Evolutionary conservation across 148 eudicot genomes (phyloP).

Genomic region (Simmondsia chinensis): DNA sequence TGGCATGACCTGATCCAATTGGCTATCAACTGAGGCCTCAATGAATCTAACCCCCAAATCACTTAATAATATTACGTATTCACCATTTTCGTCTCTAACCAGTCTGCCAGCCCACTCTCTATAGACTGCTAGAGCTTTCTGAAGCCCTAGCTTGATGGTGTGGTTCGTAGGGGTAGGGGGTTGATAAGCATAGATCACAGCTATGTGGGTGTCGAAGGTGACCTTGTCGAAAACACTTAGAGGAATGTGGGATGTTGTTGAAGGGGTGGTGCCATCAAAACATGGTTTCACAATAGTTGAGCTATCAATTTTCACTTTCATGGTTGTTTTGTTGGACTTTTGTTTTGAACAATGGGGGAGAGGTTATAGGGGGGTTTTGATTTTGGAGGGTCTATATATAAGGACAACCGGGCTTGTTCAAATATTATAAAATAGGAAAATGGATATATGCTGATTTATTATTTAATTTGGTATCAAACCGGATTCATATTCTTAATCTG

Average conservation of each 20-base stretch:
- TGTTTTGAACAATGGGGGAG: too few species aligned
- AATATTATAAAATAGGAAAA: too few species aligned
- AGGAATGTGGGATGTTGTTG: conserved; percentile 15
- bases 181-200: conserved; percentile 29
- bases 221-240: conserved; percentile 35
- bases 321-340: neutral
- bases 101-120: conserved; percentile 30
- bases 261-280: conserved; percentile 15
- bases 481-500: too few species aligned
- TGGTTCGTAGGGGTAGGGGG: conserved; percentile 30
- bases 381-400: too few species aligned
- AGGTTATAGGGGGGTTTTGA: too few species aligned
- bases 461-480: too few species aligned
- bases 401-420: too few species aligned
- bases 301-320: conserved; percentile 27
- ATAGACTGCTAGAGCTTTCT: conserved; percentile 22
- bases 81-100: conserved; percentile 9
- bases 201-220: conserved; percentile 22
- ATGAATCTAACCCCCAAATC: conserved; percentile 30
- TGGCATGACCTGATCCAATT: conserved; percentile 21
- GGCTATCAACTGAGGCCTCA: conserved; percentile 28
- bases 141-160: conserved; percentile 26
- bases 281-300: conserved; percentile 28
- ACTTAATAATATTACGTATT: conserved; percentile 16
- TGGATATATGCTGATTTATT: too few species aligned